A percentile compares a stretch with the other conserved stretches of the same genome.
These are phyloP conservation scores for Wallacemonas sp. DNA, from an alignment of 208 protist species.

Conservation along the genomic window DNA sequence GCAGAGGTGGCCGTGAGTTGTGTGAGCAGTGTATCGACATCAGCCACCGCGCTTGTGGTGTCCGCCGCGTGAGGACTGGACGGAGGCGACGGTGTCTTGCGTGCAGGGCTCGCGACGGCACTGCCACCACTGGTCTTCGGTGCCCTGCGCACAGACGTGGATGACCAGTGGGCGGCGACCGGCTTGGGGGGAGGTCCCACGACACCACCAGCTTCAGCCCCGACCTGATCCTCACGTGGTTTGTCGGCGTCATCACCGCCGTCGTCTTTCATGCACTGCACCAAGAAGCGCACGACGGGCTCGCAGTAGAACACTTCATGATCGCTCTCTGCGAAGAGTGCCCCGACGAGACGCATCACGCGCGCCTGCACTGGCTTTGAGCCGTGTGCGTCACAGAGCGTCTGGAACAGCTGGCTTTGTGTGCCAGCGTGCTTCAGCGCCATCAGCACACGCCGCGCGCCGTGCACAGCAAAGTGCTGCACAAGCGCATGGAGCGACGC, in stretches of 20 bases:
- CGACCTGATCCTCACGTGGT: background rate
- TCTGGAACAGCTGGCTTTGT: conserved; percentile 36
- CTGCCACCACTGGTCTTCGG: no score
- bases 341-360: conserved; percentile 20
- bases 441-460: conserved; percentile 27
- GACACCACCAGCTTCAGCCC: conserved; percentile 9
- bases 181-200: conserved; percentile 21
- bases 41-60: no score
- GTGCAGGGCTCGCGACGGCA: no score
- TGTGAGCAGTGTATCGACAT: no score
- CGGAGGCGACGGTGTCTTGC: no score
- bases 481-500: conserved; percentile 44
- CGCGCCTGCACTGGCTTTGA: conserved; percentile 2
- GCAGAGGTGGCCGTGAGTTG: no score
- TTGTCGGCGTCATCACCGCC: background rate
- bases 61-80: no score
- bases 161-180: conserved; percentile 30
- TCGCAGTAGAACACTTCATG: conserved; percentile 13
- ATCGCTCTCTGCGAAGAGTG: conserved; percentile 24
- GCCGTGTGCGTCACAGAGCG: background rate
- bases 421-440: conserved; percentile 54
- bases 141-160: no score
- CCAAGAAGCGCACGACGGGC: conserved; percentile 25
- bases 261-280: conserved; percentile 14
- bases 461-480: conserved; percentile 25